Evolutionary conservation across 192 early-diverging fungal species (phyloP), one percentile per base, ranked within the genome.

Genomic region (Spizellomyces punctatus): DNA sequence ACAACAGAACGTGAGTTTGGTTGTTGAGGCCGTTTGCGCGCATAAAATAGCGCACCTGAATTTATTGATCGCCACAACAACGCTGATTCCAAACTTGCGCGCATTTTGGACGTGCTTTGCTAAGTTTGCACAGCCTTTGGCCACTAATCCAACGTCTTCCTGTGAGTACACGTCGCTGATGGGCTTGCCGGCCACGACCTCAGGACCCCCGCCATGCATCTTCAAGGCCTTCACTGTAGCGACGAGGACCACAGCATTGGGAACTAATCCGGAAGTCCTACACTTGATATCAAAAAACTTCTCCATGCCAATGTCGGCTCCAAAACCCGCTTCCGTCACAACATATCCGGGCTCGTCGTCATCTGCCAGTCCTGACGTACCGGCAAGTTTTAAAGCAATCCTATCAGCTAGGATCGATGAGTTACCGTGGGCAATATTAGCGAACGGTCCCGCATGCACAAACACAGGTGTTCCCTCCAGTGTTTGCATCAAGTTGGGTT

Each of bases 251-350:
- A 93, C 97, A 46, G 87, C 89, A 69, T 96, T 88, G 46, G 97
- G 97, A 14, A 92, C 79, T 10, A 99, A 82, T 27, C 91, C 93
- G 17, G 91, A 93, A 9, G 85, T 81, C 55, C 97, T 89, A 78
- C 97, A 99, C 79, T 99, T 99, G 84, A 99, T 98, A 83, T 99
- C 92, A 83, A 98, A 95, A 73, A 87, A 87, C 81, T 99, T 99
- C 72, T 99, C 97, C 92, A 98, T 96, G 46, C 97, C 97, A 80
- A 99, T 99, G 81, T 99, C 97, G 9, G 97, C 97, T 22, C 97
- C 97, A 75, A 99, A 99, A 14, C 97, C 97, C n/a, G 96, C 95
- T 81, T 99, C 97, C 44, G 97, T 99, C 46, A 98, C 89, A 42
- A 97, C 95, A 67, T 92, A 98, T 8, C 97, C 97, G 9, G 72